Evolutionary conservation across 805 yeast genomes (phyloP), one percentile per base, ranked within the genome.

Genomic region (Lipomyces japonicus): DNA sequence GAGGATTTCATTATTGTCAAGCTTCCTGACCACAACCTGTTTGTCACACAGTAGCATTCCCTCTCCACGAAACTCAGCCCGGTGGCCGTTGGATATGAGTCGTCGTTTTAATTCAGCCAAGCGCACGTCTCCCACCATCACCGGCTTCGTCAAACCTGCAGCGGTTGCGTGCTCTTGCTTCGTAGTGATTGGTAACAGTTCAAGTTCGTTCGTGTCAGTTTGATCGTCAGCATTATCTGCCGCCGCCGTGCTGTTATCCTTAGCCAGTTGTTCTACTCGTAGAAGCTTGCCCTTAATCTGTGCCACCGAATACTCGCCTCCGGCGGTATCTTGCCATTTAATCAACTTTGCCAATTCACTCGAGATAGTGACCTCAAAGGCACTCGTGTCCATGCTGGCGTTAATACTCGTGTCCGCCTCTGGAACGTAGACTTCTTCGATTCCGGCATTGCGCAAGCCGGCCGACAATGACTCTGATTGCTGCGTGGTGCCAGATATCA

Each of bases 1-100:
- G 3, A 84, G 71, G n/a, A 91, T 76, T 61, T 84, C 84, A 39
- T 96, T 95, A 42, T 87, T 88, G 38, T 77, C 82, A 2, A 85
- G 74, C 64, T 91, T 91, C 47, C 87, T 72, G 6, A 93, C 80
- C 0, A 86, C 82, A 16, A 93, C 77, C 45, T 72, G 72, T 48
- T 84, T 84, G 62, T 90, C 90, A 39, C 95, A 84, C 12, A 90
- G 95, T 35, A 93, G 71, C 0, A 89, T 81, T 65, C 97, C 97
- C 65, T 89, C 96, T 47, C 96, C 95, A 66, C 84, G 81, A 65
- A 91, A 88, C 63, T 90, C 96, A 0, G 95, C 96, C 45, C 71
- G 73, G 61, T 84, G 78, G 42, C 86, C 84, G 48, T 70, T 67
- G 3, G 74, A 70, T 26, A 73, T 68, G 32, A 93, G 71, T 51